Evolutionary conservation across 2,329 filamentous ascomycete species (phyloP), one percentile per base, ranked within the genome.

Genomic region (Lanzia echinophila): DNA sequence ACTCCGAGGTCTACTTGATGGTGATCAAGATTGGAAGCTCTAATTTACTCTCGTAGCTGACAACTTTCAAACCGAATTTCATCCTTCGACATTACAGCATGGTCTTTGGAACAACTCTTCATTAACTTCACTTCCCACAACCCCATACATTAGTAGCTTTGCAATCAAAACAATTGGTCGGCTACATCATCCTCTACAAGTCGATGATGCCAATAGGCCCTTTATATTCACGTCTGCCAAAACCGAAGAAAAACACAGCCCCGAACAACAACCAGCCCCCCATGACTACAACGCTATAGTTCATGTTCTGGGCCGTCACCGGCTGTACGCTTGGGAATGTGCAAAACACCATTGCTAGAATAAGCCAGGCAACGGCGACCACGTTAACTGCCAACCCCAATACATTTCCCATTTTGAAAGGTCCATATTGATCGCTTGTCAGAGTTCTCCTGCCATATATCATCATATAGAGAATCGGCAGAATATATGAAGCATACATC

Each of bases 271-370:
- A 48, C 72, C 72, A 75, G 0, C 69, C 73, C 3, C 63, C 64
- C 59, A 75, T 61, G 0, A 77, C 72, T 0, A 75, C 72, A 33
- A 67, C 67, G 0, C 69, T 69, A 53, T 77, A 77, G 42, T 77
- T 78, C 73, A 78, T 77, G 15, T 69, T 73, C 34, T 71, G 65
- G 0, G 68, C 54, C 1, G 70, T 72, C 0, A 74, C 71, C 0
- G 73, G 75, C 60, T 72, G 64, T 0, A 61, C 53, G 1, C 66
- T 67, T 1, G 74, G 75, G 34, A 78, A 75, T 0, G 68, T 73
- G 58, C 74, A 74, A 39, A 78, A 74, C 1, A 76, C 56, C 34
- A 74, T 70, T 0, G 72, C 72, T 6, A 78, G 56, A 0, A 68
- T 42, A 19, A 76, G 69, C 73, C 75, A 79, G 2, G 69, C 52